Evolutionary conservation across 305 asterid genomes (phyloP).

Genomic region (Rubia balearica): DNA sequence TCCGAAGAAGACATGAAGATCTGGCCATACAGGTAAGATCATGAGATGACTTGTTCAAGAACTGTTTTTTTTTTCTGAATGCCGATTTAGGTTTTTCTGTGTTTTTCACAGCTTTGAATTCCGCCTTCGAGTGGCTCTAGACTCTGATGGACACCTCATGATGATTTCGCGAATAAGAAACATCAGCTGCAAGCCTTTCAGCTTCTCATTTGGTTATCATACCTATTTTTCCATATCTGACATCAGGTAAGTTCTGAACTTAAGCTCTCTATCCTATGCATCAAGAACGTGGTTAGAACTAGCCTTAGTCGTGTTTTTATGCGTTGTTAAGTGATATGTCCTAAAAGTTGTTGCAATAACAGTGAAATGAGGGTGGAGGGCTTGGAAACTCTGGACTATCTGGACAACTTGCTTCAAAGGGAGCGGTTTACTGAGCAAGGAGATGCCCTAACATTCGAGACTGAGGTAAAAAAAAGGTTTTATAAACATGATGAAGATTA

Average conservation of each 20-base stretch:
- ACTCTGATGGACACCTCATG: conserved; percentile 59
- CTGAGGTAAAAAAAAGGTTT: conserved; percentile 43
- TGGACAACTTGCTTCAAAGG: conserved; percentile 53
- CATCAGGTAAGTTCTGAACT: conserved; percentile 35
- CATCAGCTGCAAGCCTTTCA: conserved; percentile 50
- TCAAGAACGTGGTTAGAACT: background rate
- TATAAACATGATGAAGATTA: background rate
- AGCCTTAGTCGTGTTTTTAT: background rate
- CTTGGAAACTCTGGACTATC: conserved; percentile 76
- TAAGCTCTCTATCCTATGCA: conserved; percentile 20
- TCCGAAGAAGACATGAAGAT: conserved; percentile 71
- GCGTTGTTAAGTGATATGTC: conserved; percentile 2
- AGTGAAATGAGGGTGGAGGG: conserved; percentile 96
- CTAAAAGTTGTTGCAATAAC: conserved; percentile 42
- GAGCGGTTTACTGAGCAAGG: conserved; percentile 89
- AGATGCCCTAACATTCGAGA: conserved; percentile 84
- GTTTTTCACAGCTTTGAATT: conserved; percentile 61
- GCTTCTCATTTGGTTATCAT: conserved; percentile 66
- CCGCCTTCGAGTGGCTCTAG: conserved; percentile 57
- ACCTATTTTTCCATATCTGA: conserved; percentile 62
- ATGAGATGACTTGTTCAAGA: background rate
- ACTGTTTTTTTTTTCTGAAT: background rate
- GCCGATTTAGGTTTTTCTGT: background rate
- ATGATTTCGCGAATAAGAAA: conserved; percentile 71
- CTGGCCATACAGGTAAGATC: conserved; percentile 69